phyloP scores from a whole-genome alignment of 2,329 filamentous ascomycete species.

The Aspergillus calidoustus region DNA sequence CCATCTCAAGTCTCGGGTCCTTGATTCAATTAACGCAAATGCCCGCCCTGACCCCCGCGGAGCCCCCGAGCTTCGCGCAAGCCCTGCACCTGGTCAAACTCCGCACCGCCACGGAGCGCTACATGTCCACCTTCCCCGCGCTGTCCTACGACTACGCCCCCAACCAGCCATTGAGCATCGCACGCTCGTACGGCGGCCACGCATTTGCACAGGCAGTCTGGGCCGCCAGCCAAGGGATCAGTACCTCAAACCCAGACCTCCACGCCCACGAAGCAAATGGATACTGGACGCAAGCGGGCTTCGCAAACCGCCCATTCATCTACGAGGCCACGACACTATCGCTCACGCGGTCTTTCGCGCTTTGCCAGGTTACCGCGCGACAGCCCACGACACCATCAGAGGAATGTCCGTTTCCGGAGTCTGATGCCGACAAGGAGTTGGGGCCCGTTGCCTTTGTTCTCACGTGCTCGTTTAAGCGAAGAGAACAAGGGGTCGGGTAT shows the following conservation, averaged over 20 bases:
- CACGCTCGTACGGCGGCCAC: slow-evolving; percentile 11
- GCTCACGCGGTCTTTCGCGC: slow-evolving; percentile 16
- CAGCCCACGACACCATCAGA: slow-evolving; percentile 10
- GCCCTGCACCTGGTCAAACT: slow-evolving; percentile 5
- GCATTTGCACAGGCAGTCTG: slow-evolving; percentile 13
- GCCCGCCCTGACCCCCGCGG: not conserved
- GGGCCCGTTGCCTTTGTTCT: slow-evolving; percentile 10
- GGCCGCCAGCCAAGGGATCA: slow-evolving; percentile 10
- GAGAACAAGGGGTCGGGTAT: not conserved
- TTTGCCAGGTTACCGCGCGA: slow-evolving; percentile 11
- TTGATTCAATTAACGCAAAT: not conserved
- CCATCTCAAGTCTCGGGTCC: too few relatives aligned
- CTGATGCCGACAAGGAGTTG: not conserved
- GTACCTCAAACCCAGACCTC: not conserved
- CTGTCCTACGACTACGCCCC: slow-evolving; percentile 2
- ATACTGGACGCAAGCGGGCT: slow-evolving; percentile 15
- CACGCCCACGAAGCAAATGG: slow-evolving; percentile 15
- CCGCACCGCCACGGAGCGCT: not conserved
- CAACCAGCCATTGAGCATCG: not conserved
- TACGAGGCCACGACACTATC: slow-evolving; percentile 31
- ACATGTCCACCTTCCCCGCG: slow-evolving; percentile 6
- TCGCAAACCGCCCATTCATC: slow-evolving; percentile 13
- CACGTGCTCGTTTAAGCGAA: slow-evolving; percentile 10
- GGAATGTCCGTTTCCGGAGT: slow-evolving; percentile 8
- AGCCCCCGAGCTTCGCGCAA: slow-evolving; percentile 13